A percentile compares a stretch with the other conserved stretches of the same genome.
Evolutionary conservation across 2,329 filamentous ascomycete species (phyloP).

Genomic region (Aspergillus candidus): DNA sequence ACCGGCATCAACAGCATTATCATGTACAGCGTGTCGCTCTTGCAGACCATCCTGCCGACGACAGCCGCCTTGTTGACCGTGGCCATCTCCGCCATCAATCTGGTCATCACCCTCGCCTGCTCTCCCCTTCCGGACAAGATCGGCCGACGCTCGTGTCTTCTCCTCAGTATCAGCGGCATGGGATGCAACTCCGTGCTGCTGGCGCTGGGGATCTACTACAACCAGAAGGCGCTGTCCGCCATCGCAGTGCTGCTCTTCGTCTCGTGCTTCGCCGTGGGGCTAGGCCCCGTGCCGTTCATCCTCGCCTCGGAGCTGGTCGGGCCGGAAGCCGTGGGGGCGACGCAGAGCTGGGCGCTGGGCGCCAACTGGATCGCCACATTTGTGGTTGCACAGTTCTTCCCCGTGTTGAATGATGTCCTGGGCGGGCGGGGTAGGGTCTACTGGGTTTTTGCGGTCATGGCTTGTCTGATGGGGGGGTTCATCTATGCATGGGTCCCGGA

Average conservation of each 20-base stretch:
- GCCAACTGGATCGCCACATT: constrained; percentile 91
- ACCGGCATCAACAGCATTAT: constrained; percentile 95
- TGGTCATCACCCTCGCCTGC: constrained; percentile 72
- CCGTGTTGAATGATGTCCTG: constrained; percentile 70
- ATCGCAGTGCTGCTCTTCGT: constrained; percentile 80
- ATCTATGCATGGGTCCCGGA: constrained; percentile 73
- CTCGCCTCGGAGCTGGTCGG: constrained; percentile 85
- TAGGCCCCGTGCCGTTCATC: constrained; percentile 93
- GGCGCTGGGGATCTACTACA: constrained; percentile 70
- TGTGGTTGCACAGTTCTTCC: constrained; percentile 90
- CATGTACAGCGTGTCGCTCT: constrained; percentile 94
- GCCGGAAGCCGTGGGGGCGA: constrained; percentile 82
- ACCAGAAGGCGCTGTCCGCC: constrained; percentile 69
- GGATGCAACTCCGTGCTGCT: constrained; percentile 70
- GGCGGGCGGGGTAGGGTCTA: constrained; percentile 80
- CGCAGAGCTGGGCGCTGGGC: constrained; percentile 80
- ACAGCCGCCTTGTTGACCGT: constrained; percentile 82
- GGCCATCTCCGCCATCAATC: constrained; percentile 77
- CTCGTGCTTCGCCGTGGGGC: constrained; percentile 78
- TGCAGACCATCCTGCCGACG: constrained; percentile 72
- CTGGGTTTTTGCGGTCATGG: constrained; percentile 79
- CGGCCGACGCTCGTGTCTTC: constrained; percentile 77
- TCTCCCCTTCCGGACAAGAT: constrained; percentile 81
- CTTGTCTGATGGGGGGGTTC: constrained; percentile 63
- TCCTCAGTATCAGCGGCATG: constrained; percentile 79